Conservation (phyloP, 345 rosid species). For the Hirschfeldia incana region DNA sequence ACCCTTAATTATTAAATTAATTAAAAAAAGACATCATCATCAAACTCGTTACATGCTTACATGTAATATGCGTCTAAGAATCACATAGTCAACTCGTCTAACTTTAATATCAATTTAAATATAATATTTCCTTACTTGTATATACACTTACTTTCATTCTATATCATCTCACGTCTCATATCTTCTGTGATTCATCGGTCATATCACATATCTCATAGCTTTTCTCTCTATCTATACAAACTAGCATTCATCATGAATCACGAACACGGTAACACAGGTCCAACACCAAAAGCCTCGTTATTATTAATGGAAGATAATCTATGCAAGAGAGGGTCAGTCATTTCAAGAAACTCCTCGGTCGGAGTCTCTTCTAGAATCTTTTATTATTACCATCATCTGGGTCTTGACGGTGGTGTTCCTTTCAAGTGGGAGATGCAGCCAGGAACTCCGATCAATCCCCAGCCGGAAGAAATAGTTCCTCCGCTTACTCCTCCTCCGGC, state of each 20-base stretch:
- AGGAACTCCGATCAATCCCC: conserved; percentile 52
- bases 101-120: conserved; percentile 20
- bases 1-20: neutral
- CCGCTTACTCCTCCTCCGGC: conserved; percentile 79
- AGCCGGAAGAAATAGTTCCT: conserved; percentile 34
- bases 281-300: conserved; percentile 37
- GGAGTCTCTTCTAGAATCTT: conserved; percentile 44
- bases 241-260: conserved; percentile 33
- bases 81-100: conserved; percentile 28
- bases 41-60: conserved; percentile 15
- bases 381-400: conserved; percentile 31
- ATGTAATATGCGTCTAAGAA: conserved; percentile 24
- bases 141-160: neutral
- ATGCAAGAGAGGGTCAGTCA: conserved; percentile 39
- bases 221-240: neutral
- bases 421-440: conserved; percentile 72
- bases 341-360: conserved; percentile 45
- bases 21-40: neutral
- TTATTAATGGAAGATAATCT: conserved; percentile 43
- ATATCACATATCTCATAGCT: neutral
- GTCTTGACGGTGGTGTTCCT: conserved; percentile 48
- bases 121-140: conserved; percentile 15
- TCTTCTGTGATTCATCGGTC: neutral
- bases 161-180: conserved; percentile 10
- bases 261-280: neutral